A percentile compares a stretch with the other conserved stretches of the same genome.
These are phyloP conservation scores for Coemansia sp. DNA, from an alignment of 192 early-diverging fungal genomes.

Conservation along the genomic window DNA sequence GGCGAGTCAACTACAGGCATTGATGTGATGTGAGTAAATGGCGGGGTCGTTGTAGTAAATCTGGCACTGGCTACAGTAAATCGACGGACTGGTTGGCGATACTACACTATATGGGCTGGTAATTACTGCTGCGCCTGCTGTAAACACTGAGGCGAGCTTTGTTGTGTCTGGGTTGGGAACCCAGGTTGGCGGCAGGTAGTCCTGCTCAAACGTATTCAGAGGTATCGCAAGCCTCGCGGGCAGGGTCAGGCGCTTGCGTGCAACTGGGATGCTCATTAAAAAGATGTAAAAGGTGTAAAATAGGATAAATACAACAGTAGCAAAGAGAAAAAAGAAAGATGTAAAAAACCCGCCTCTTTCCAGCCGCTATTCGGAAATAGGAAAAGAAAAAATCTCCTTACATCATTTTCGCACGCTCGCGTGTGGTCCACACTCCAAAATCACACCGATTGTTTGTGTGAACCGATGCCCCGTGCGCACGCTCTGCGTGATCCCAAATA, in stretches of 20 bases:
- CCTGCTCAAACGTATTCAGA: not conserved
- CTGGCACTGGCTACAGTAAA: constrained; percentile 50
- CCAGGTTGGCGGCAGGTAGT: constrained; percentile 10
- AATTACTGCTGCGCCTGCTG: not conserved
- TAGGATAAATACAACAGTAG: not conserved
- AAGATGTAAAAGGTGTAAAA: not conserved
- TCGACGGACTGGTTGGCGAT: not conserved
- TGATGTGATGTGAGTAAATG: constrained; percentile 20
- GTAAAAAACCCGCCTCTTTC: not conserved
- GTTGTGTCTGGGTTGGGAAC: constrained; percentile 32
- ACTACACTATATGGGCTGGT: no score
- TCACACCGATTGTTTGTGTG: not conserved
- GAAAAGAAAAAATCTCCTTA: not conserved
- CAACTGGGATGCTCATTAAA: not conserved
- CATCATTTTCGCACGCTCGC: not conserved
- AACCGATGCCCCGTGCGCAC: not conserved
- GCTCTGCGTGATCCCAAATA: no score
- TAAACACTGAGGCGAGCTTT: constrained; percentile 31
- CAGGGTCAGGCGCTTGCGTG: not conserved
- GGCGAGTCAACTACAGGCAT: constrained; percentile 8
- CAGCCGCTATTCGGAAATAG: not conserved
- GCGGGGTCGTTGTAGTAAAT: constrained; percentile 20
- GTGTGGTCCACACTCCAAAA: no score
- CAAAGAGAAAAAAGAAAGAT: not conserved
- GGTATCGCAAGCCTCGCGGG: constrained; percentile 15